Conservation (phyloP, 371 early-diverging fungal genomes). For the Rhizomucor miehei region DNA sequence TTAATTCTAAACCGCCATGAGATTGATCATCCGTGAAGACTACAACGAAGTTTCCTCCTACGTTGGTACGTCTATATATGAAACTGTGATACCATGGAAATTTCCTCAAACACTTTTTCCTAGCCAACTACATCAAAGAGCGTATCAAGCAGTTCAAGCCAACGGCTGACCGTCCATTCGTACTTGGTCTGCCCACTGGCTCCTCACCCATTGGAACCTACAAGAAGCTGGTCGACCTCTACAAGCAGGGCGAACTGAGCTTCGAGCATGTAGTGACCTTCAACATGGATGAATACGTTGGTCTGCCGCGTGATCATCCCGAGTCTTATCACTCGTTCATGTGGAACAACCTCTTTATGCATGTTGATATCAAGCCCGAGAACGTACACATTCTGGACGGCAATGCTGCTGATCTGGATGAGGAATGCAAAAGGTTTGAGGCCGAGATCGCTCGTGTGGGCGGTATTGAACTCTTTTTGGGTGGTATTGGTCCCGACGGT, state of each 20-base stretch:
- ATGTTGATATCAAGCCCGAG: constrained; percentile 54
- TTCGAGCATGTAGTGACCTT: constrained; percentile 64
- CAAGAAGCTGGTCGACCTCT: constrained; percentile 43
- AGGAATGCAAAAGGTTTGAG: constrained; percentile 59
- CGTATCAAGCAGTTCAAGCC: constrained; percentile 73
- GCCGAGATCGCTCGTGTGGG: constrained; percentile 55
- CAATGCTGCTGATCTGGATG: constrained; percentile 59
- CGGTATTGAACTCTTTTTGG: constrained; percentile 60
- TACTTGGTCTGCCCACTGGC: constrained; percentile 82
- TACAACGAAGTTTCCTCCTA: constrained; percentile 61
- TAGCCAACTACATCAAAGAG: constrained; percentile 21
- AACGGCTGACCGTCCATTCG: constrained; percentile 73
- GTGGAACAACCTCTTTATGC: constrained; percentile 58
- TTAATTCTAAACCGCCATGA: constrained; percentile 38
- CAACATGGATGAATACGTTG: constrained; percentile 55
- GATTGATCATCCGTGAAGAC: constrained; percentile 71
- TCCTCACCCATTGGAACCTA: constrained; percentile 43
- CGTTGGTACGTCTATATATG: constrained; percentile 42
- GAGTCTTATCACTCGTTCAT: constrained; percentile 64
- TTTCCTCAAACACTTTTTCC: neutral
- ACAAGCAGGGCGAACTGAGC: constrained; percentile 50
- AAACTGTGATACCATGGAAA: neutral
- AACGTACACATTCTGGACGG: constrained; percentile 62
- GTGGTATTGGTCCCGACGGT: constrained; percentile 66
- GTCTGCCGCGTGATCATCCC: constrained; percentile 55